phyloP scores from a whole-genome alignment of 495 filamentous ascomycete species.

The Aspergillus sparsus region DNA sequence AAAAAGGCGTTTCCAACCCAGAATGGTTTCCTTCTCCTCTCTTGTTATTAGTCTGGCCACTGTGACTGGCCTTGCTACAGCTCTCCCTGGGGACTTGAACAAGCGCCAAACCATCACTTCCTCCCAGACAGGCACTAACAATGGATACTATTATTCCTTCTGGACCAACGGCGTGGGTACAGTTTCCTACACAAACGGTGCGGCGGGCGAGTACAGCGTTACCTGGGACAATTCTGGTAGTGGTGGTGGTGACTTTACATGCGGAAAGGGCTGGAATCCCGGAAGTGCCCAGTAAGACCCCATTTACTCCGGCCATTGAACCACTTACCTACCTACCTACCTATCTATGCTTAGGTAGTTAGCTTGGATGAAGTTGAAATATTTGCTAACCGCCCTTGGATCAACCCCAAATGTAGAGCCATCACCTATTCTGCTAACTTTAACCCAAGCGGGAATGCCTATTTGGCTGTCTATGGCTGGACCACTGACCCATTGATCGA shows the following conservation, averaged over 20 bases:
- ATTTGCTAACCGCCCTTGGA: too few relatives aligned
- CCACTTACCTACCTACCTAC: background rate
- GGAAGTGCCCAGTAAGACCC: slow-evolving; percentile 43
- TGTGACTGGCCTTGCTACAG: background rate
- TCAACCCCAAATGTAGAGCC: slow-evolving; percentile 29
- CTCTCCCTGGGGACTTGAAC: slow-evolving; percentile 16
- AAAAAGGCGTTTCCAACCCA: too few relatives aligned
- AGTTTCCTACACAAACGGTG: slow-evolving; percentile 59
- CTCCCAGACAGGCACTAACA: slow-evolving; percentile 50
- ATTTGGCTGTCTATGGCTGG: slow-evolving; percentile 65
- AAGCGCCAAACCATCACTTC: slow-evolving; percentile 37
- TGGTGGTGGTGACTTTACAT: slow-evolving; percentile 57
- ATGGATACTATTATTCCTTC: slow-evolving; percentile 63
- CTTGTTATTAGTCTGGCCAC: background rate
- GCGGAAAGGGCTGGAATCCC: slow-evolving; percentile 62
- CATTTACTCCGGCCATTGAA: background rate
- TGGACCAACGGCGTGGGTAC: slow-evolving; percentile 57
- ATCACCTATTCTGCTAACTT: slow-evolving; percentile 58
- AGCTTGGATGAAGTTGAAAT: too few relatives aligned
- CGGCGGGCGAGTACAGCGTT: slow-evolving; percentile 54
- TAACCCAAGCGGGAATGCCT: slow-evolving; percentile 59
- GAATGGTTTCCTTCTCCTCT: background rate
- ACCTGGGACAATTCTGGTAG: slow-evolving; percentile 47
- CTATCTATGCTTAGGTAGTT: too few relatives aligned
- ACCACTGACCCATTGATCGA: slow-evolving; percentile 61